Evolutionary conservation across 148 eudicot genomes (phyloP), one percentile per base, ranked within the genome.

Genomic region (Rhododendron simsii): DNA sequence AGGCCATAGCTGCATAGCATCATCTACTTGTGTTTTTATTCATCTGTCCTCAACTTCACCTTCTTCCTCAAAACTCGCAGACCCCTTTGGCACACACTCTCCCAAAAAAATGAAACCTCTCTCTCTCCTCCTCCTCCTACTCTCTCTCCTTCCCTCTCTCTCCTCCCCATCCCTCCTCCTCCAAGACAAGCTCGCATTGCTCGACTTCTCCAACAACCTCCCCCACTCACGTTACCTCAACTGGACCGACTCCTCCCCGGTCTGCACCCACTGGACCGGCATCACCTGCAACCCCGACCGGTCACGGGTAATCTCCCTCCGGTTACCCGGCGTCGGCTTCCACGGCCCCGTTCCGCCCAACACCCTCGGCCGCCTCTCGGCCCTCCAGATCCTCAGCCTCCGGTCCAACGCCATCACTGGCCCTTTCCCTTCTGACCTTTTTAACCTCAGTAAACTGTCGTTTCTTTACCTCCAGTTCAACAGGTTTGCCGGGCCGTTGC

Each of bases 241-340:
- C 89, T 96, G 97, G 99, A 76, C 85, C 21, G 90, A 83, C 16
- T 81, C 81, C 35, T 11, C 83, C 61, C 44, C 93, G 10, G 91
- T 93, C n/a, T 96, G 99, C 85, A 83, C 79, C 16, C 86, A 92
- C 84, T 96, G 98, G 99, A 91, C 93, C 33, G 98, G 99, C 12
- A 87, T 96, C n/a, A 81, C 86, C 30, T 96, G 99, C 85, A 89
- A 85, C 84, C 87, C 77, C 23, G 90, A 95, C 37, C 86, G 87
- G 50, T 86, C 91, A 11, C 89, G 96, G 35, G 95, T 96, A 0
- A 89, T 89, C 1, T 91, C 89, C 5, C 84, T 96, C 16, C 85
- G 98, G 20, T 84, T 96, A 82, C 98, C 99, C 15, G 96, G 90
- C 10, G 91, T 94, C 9, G 98, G 98, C 79, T 91, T 96, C 73